Conservation (phyloP, 352 stramenopile species). For the Phytophthora hybrid region DNA sequence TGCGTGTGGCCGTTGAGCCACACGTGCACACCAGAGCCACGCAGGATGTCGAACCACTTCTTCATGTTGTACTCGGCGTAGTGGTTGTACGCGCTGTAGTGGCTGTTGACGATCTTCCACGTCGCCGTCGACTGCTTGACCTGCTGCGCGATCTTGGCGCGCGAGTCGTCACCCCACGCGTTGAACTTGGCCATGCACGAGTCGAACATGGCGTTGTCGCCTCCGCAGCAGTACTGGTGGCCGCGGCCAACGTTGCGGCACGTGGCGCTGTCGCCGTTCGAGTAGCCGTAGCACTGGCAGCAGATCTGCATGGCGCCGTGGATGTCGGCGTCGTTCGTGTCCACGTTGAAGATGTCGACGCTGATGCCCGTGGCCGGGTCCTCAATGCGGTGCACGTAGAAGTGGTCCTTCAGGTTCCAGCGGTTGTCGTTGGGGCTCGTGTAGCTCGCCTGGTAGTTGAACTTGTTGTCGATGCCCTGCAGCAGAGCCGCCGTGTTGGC, state of each 20-base stretch:
- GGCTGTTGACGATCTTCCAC: neutral
- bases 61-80: conserved; percentile 1
- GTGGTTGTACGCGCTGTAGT: neutral
- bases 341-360: neutral
- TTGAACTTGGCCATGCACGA: neutral
- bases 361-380: neutral
- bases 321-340: conserved; percentile 1
- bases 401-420: conserved; percentile 8
- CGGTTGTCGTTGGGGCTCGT: conserved; percentile 8
- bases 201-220: neutral
- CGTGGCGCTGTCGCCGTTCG: neutral
- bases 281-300: conserved; percentile 89
- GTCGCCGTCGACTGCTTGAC: neutral
- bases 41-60: neutral
- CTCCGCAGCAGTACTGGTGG: neutral
- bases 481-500: neutral
- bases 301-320: conserved; percentile 88
- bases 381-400: conserved; percentile 6
- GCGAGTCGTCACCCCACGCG: neutral
- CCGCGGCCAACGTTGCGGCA: neutral
- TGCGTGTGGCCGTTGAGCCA: conserved; percentile 35
- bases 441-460: neutral
- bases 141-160: neutral
- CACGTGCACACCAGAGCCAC: neutral
- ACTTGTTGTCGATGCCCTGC: neutral